A percentile compares a stretch with the other conserved stretches of the same genome.
Conservation (phyloP, 371 early-diverging fungal genomes). For the Synchytrium microbalum region DNA sequence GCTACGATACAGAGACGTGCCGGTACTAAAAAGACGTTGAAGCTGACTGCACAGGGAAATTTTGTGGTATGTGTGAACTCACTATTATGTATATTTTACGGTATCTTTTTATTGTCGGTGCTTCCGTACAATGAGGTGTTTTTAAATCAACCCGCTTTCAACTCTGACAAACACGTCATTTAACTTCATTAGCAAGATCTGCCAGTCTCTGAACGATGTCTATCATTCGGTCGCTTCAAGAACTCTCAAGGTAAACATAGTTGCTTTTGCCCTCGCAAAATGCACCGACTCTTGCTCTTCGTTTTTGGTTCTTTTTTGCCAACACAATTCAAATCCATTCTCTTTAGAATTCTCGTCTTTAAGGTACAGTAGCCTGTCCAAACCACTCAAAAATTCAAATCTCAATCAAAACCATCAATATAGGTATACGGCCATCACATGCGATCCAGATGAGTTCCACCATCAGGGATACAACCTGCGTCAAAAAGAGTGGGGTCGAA, state of each 20-base stretch:
- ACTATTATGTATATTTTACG: constrained; percentile 16
- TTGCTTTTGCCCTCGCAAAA: too few species aligned
- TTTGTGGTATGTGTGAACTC: too few species aligned
- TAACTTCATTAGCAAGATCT: too few species aligned
- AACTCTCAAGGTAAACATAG: constrained; percentile 20
- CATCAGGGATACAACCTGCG: constrained; percentile 58
- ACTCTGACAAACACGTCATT: too few species aligned
- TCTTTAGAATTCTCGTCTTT: neutral
- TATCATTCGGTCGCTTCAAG: constrained; percentile 14
- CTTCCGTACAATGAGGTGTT: too few species aligned
- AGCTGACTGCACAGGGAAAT: constrained; percentile 23
- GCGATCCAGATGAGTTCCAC: constrained; percentile 25
- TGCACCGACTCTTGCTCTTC: too few species aligned
- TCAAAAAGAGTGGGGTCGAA: constrained; percentile 61
- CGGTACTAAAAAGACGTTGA: constrained; percentile 16
- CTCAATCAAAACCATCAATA: too few species aligned
- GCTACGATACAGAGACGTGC: neutral
- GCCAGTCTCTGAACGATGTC: constrained; percentile 21
- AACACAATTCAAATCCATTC: neutral
- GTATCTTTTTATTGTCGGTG: constrained; percentile 6
- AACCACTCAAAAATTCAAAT: too few species aligned
- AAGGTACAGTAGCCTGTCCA: too few species aligned
- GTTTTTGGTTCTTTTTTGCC: too few species aligned
- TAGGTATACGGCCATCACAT: neutral
- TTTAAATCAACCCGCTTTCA: too few species aligned